Evolutionary conservation across 306 rosid genomes (phyloP).

Genomic region (Pueraria montana): DNA sequence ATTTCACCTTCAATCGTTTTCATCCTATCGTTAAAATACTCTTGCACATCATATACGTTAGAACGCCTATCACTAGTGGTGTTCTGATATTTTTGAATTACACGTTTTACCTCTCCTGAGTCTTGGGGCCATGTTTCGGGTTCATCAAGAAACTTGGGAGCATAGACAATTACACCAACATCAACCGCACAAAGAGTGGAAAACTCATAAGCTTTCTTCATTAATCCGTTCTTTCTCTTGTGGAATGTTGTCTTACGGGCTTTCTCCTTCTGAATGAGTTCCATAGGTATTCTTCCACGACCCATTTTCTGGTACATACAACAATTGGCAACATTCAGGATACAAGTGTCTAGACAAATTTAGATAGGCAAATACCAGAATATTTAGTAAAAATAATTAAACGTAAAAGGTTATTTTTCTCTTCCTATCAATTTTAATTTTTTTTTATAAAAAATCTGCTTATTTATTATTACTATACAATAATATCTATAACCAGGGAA

Average conservation of each 20-base stretch:
- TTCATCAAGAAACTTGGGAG: constrained; percentile 28
- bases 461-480: no score
- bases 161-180: constrained; percentile 42
- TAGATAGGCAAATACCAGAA: no score
- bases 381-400: no score
- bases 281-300: constrained; percentile 48
- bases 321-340: not conserved
- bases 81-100: constrained; percentile 37
- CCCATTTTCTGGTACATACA: constrained; percentile 46
- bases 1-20: constrained; percentile 46
- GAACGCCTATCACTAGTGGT: constrained; percentile 12
- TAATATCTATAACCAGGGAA: no score
- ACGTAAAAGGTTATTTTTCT: no score
- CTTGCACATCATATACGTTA: constrained; percentile 40
- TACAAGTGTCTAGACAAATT: not conserved
- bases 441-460: no score
- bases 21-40: constrained; percentile 38
- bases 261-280: constrained; percentile 44
- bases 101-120: not conserved
- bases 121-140: constrained; percentile 49
- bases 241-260: constrained; percentile 43
- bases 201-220: constrained; percentile 48
- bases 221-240: constrained; percentile 39
- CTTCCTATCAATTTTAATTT: no score
- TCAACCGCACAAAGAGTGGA: constrained; percentile 46